These are phyloP conservation scores for Ascochyta lentis DNA, from an alignment of 2,329 filamentous ascomycete species.

Conservation along the genomic window DNA sequence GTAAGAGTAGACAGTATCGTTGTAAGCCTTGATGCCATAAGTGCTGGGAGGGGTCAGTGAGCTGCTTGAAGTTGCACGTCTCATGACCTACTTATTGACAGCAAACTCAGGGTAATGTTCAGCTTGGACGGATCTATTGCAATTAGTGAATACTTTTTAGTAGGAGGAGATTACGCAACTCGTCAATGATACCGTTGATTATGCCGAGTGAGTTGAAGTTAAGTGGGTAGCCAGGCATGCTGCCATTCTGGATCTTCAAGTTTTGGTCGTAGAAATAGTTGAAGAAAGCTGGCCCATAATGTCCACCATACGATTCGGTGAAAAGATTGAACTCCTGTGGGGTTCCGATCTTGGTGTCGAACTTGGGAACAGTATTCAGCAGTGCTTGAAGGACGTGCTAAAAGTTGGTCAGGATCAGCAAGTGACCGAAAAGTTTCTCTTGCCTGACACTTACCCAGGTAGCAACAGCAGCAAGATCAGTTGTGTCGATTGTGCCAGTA, in stretches of 20 bases:
- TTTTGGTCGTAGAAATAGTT: constrained; percentile 66
- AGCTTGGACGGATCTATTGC: constrained; percentile 52
- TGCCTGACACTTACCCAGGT: constrained; percentile 41
- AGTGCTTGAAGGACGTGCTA: constrained; percentile 35
- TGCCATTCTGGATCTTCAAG: constrained; percentile 59
- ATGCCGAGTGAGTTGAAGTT: constrained; percentile 61
- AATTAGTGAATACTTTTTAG: neutral
- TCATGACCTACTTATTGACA: constrained; percentile 47
- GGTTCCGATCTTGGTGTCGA: constrained; percentile 36
- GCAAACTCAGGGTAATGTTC: constrained; percentile 60
- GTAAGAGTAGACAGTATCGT: constrained; percentile 66
- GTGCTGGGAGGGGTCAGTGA: constrained; percentile 35
- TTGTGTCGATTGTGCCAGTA: constrained; percentile 60
- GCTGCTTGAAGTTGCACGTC: neutral
- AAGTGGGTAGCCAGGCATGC: constrained; percentile 56
- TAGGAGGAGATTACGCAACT: constrained; percentile 29
- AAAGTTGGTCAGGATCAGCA: neutral
- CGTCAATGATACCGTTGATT: constrained; percentile 57
- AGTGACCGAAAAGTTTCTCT: neutral
- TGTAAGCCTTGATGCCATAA: constrained; percentile 62
- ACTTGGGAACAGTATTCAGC: constrained; percentile 31
- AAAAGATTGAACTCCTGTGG: constrained; percentile 59
- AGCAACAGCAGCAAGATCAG: constrained; percentile 61
- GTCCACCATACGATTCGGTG: constrained; percentile 60
- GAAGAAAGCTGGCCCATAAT: constrained; percentile 63